Conservation (phyloP, 352 stramenopile species). For the Phytophthora meadii region DNA sequence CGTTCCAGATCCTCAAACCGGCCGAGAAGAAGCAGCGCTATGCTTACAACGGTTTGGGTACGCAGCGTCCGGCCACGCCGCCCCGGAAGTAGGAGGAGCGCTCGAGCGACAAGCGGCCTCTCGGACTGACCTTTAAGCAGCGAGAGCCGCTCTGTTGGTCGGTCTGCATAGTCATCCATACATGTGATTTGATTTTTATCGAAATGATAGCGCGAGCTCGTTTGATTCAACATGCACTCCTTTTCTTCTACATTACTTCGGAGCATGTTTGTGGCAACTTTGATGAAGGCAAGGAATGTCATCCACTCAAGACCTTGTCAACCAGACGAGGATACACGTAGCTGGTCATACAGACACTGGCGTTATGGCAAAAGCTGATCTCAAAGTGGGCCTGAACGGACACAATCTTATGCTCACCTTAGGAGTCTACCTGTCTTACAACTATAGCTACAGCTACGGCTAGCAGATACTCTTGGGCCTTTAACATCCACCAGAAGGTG, state of each 20-base stretch:
- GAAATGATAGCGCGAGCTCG: slow-evolving; percentile 37
- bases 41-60: slow-evolving; percentile 65
- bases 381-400: no score
- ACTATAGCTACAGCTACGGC: no score
- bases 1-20: slow-evolving; percentile 89
- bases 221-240: slow-evolving; percentile 36
- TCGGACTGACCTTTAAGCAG: slow-evolving; percentile 20
- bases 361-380: no score
- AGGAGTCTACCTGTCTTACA: no score
- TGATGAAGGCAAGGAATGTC: neutral
- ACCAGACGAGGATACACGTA: slow-evolving; percentile 1
- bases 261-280: neutral
- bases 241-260: slow-evolving; percentile 10
- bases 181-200: slow-evolving; percentile 50
- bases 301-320: slow-evolving; percentile 1
- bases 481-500: no score
- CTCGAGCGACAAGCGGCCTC: slow-evolving; percentile 13
- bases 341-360: neutral
- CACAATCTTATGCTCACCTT: no score
- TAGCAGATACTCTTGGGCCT: no score
- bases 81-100: slow-evolving; percentile 54
- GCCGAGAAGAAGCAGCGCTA: slow-evolving; percentile 87
- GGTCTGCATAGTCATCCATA: slow-evolving; percentile 44
- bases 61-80: slow-evolving; percentile 65
- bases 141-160: slow-evolving; percentile 9